Evolutionary conservation across 345 rosid species (phyloP).

Genomic region (Eucalyptus shirleyi): DNA sequence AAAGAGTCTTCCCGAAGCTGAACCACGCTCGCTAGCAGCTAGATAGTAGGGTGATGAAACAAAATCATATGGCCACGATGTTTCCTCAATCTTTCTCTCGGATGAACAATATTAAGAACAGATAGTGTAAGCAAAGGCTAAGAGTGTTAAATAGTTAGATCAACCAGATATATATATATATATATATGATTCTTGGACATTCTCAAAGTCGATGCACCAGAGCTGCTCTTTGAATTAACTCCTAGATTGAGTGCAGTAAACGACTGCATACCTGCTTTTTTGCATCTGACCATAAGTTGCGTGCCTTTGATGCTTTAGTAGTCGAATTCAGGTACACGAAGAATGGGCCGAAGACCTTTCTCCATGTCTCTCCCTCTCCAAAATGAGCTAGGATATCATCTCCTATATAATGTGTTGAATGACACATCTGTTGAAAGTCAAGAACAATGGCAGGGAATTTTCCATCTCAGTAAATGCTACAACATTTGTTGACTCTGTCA

Average conservation of each 20-base stretch:
- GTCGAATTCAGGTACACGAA: slow-evolving; percentile 29
- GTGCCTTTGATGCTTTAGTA: slow-evolving; percentile 4
- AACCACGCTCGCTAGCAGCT: slow-evolving; percentile 5
- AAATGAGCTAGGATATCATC: slow-evolving; percentile 16
- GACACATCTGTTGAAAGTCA: slow-evolving; percentile 12
- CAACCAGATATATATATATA: neutral
- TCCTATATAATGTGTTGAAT: slow-evolving; percentile 15
- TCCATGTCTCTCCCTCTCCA: slow-evolving; percentile 25
- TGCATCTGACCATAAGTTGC: slow-evolving; percentile 21
- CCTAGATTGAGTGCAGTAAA: neutral
- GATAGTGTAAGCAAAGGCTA: neutral
- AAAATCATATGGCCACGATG: slow-evolving; percentile 23
- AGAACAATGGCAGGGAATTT: neutral
- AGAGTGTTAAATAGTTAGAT: neutral
- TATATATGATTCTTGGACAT: neutral
- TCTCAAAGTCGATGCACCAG: neutral
- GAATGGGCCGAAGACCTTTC: slow-evolving; percentile 27
- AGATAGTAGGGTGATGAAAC: slow-evolving; percentile 20
- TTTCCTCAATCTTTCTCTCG: slow-evolving; percentile 17
- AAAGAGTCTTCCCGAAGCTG: slow-evolving; percentile 13
- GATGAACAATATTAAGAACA: neutral
- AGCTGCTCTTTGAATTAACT: neutral
- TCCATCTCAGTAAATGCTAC: neutral
- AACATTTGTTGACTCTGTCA: neutral
- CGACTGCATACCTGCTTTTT: slow-evolving; percentile 11